These are phyloP conservation scores for Aphanomyces stellatus DNA, from an alignment of 352 stramenopile genomes.

Conservation along the genomic window DNA sequence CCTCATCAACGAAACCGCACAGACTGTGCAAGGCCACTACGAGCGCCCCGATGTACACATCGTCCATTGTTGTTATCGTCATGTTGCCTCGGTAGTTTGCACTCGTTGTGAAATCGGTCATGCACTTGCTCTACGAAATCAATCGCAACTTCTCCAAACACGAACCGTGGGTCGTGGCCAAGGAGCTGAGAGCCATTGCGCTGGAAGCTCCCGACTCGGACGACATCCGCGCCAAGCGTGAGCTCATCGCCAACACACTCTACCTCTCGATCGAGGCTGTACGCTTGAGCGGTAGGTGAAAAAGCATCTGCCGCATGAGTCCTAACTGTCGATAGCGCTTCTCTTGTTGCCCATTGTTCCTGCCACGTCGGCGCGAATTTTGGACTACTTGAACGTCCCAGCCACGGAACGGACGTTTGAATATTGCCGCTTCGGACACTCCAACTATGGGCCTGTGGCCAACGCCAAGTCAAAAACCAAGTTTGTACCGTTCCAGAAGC, in stretches of 20 bases:
- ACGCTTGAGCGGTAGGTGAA: slow-evolving; percentile 47
- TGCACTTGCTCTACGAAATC: slow-evolving; percentile 75
- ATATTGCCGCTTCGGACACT: slow-evolving; percentile 34
- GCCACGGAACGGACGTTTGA: slow-evolving; percentile 36
- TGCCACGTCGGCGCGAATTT: slow-evolving; percentile 43
- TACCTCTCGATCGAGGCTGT: slow-evolving; percentile 67
- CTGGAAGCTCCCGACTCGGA: slow-evolving; percentile 25
- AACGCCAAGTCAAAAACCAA: slow-evolving; percentile 18
- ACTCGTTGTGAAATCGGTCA: slow-evolving; percentile 54
- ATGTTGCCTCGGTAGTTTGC: slow-evolving; percentile 40
- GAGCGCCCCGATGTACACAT: slow-evolving; percentile 55
- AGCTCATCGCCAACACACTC: slow-evolving; percentile 53
- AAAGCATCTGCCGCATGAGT: background rate
- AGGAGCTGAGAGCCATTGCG: slow-evolving; percentile 33
- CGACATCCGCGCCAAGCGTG: slow-evolving; percentile 28
- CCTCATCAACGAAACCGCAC: slow-evolving; percentile 39
- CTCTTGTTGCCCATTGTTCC: slow-evolving; percentile 63
- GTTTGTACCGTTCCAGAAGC: slow-evolving; percentile 19
- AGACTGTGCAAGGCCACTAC: slow-evolving; percentile 42
- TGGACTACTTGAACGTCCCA: slow-evolving; percentile 60
- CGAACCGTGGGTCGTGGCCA: slow-evolving; percentile 71
- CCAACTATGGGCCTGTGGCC: slow-evolving; percentile 1
- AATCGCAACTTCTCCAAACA: slow-evolving; percentile 75
- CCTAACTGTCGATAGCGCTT: slow-evolving; percentile 51
- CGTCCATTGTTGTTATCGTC: too few species aligned